These are phyloP conservation scores for Simplicillium sp. DNA, from an alignment of 2,329 filamentous ascomycete genomes.

Conservation along the genomic window DNA sequence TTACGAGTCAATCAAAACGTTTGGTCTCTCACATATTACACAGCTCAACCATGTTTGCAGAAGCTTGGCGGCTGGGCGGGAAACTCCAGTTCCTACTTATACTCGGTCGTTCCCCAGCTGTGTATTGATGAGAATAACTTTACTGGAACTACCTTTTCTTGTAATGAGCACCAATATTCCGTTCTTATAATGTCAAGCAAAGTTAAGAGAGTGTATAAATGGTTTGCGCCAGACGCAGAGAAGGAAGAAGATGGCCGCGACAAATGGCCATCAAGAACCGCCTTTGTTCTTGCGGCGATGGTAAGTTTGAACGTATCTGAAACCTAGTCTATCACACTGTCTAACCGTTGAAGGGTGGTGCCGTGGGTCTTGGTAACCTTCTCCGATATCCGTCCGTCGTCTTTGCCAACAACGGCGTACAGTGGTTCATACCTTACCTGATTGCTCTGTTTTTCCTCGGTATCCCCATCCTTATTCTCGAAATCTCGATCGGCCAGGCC, in stretches of 20 bases:
- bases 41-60: no score
- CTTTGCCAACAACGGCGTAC: slow-evolving; percentile 46
- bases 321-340: neutral
- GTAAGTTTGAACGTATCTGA: neutral
- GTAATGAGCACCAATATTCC: neutral
- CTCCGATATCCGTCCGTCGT: slow-evolving; percentile 44
- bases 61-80: no score
- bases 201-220: slow-evolving; percentile 3
- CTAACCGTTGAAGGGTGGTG: slow-evolving; percentile 28
- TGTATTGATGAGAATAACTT: no score
- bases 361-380: slow-evolving; percentile 44
- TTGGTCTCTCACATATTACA: no score
- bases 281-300: slow-evolving; percentile 6
- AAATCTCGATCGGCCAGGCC: slow-evolving; percentile 58
- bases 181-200: neutral
- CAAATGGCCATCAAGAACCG: slow-evolving; percentile 6
- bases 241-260: slow-evolving; percentile 8
- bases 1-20: no score
- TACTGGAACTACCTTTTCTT: neutral
- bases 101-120: no score
- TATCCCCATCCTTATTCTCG: slow-evolving; percentile 41
- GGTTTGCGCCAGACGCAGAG: slow-evolving; percentile 6
- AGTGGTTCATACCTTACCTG: slow-evolving; percentile 47
- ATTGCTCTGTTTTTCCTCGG: slow-evolving; percentile 40
- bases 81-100: no score